phyloP scores from a whole-genome alignment of 805 yeast species.

The Tetrapisispora phaffii region DNA sequence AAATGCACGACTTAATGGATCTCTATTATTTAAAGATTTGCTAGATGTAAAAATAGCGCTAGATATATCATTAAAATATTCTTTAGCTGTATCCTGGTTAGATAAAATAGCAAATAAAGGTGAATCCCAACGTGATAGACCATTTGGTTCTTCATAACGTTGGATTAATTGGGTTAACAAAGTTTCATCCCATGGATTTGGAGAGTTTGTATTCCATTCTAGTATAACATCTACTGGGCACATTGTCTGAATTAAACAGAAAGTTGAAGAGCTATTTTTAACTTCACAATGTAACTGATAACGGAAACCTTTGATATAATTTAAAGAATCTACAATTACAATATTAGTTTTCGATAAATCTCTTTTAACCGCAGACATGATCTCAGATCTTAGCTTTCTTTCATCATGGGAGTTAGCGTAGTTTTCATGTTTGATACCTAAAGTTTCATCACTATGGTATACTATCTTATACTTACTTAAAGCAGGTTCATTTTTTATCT shows the following conservation, averaged over 20 bases:
- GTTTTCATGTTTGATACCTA: slow-evolving; percentile 59
- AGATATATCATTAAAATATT: slow-evolving; percentile 57
- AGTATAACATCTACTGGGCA: slow-evolving; percentile 53
- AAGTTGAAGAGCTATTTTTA: slow-evolving; percentile 69
- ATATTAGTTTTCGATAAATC: slow-evolving; percentile 57
- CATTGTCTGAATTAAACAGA: slow-evolving; percentile 72
- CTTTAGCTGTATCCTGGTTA: slow-evolving; percentile 34
- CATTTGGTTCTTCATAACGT: slow-evolving; percentile 91
- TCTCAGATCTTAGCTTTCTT: slow-evolving; percentile 72
- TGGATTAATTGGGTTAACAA: slow-evolving; percentile 60
- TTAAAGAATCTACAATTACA: slow-evolving; percentile 76
- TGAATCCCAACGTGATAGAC: slow-evolving; percentile 82
- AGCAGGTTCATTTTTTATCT: slow-evolving; percentile 36
- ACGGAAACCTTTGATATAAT: slow-evolving; percentile 90
- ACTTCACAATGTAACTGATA: slow-evolving; percentile 93
- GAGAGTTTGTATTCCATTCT: slow-evolving; percentile 44
- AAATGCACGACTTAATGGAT: slow-evolving; percentile 45
- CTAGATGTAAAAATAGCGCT: slow-evolving; percentile 37
- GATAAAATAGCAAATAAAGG: slow-evolving; percentile 66
- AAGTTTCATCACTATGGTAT: slow-evolving; percentile 65
- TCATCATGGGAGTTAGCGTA: slow-evolving; percentile 69
- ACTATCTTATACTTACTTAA: slow-evolving; percentile 42
- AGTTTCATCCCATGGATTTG: slow-evolving; percentile 50
- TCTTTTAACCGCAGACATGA: slow-evolving; percentile 82
- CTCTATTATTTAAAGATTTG: slow-evolving; percentile 21